These are phyloP conservation scores for Colletotrichum musicola DNA, from an alignment of 2,329 filamentous ascomycete species.

Conservation along the genomic window DNA sequence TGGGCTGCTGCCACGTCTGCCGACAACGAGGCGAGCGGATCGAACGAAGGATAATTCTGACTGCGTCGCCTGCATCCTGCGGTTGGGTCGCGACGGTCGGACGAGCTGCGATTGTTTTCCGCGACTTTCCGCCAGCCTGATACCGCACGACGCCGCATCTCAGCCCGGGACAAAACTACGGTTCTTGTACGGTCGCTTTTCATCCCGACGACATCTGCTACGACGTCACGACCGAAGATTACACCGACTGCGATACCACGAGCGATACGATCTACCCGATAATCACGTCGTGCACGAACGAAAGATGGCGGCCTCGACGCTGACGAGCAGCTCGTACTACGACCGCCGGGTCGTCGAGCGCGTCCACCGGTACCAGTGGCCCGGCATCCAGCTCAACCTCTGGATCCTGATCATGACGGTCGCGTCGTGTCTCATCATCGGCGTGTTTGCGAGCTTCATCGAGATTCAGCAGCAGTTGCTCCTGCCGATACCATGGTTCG, in stretches of 20 bases:
- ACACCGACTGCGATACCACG: too few species aligned
- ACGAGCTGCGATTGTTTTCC: not conserved
- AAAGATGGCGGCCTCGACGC: conserved; percentile 48
- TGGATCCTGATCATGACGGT: conserved; percentile 77
- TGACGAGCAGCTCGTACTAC: conserved; percentile 58
- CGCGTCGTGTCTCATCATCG: conserved; percentile 69
- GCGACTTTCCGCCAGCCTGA: too few species aligned
- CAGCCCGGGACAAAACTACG: too few species aligned
- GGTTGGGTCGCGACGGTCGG: not conserved
- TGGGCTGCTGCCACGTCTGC: too few species aligned
- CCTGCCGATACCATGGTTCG: conserved; percentile 71
- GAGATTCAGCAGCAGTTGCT: conserved; percentile 67
- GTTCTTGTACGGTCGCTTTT: too few species aligned
- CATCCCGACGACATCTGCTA: too few species aligned
- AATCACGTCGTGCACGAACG: not conserved
- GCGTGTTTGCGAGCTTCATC: conserved; percentile 72
- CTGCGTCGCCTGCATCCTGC: not conserved
- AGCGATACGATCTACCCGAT: not conserved
- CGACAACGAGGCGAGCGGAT: too few species aligned
- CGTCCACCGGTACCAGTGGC: conserved; percentile 76
- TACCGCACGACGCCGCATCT: too few species aligned
- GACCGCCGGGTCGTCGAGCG: conserved; percentile 57
- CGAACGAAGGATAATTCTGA: too few species aligned
- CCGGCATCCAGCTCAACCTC: conserved; percentile 74
- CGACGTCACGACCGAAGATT: too few species aligned